These are phyloP conservation scores for Ophiocordyceps robertsii DNA, from an alignment of 2,329 filamentous ascomycete genomes.

Conservation along the genomic window DNA sequence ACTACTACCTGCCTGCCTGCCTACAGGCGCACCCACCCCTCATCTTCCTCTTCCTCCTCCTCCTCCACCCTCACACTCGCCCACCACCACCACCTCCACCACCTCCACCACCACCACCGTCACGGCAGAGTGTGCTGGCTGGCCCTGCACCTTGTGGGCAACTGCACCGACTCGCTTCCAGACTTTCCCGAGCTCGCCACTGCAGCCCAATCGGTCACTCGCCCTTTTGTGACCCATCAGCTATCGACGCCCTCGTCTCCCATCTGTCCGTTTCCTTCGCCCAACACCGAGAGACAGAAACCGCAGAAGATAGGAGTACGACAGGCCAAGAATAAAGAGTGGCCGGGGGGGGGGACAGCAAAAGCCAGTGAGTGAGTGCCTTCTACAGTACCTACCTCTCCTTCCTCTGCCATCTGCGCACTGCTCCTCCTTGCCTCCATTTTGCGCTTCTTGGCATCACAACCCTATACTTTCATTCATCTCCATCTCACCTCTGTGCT, in stretches of 20 bases:
- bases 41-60: too few relatives aligned
- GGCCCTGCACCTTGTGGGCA: neutral
- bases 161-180: neutral
- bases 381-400: too few relatives aligned
- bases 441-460: neutral
- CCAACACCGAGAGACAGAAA: neutral
- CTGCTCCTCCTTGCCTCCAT: too few relatives aligned
- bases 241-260: neutral
- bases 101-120: neutral
- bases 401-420: neutral
- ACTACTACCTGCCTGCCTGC: too few relatives aligned
- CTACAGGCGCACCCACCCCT: too few relatives aligned
- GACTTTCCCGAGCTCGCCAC: neutral
- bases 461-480: neutral
- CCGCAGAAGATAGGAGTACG: neutral
- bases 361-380: too few relatives aligned
- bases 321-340: neutral
- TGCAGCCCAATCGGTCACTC: slow-evolving; percentile 1
- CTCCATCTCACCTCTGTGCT: neutral
- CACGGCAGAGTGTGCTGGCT: neutral
- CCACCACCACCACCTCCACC: neutral
- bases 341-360: too few relatives aligned
- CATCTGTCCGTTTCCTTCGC: neutral
- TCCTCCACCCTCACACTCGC: too few relatives aligned
- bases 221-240: neutral